These are phyloP conservation scores for Zalaria sp. DNA, from an alignment of 2,329 filamentous ascomycete species.

Conservation along the genomic window DNA sequence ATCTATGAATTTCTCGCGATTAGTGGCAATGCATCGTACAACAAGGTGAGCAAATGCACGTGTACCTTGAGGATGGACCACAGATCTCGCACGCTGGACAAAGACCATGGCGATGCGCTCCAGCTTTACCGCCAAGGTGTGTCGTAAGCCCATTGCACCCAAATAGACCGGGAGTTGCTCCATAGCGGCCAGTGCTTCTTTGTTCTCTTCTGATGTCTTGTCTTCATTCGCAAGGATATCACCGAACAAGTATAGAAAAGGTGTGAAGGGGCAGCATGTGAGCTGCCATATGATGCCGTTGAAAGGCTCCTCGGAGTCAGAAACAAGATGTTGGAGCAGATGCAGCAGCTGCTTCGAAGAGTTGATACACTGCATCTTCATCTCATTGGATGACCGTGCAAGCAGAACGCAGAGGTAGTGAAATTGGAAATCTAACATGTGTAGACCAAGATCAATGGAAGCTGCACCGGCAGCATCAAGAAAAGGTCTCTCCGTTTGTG, in stretches of 20 bases:
- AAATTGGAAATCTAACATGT: constrained; percentile 6
- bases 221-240: constrained; percentile 6
- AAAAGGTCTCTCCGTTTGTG: constrained; percentile 9
- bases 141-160: constrained; percentile 6
- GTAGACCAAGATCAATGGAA: constrained; percentile 8
- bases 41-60: background rate
- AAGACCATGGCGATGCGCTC: constrained; percentile 6
- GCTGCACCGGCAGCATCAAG: constrained; percentile 5
- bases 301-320: constrained; percentile 9
- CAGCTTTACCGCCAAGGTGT: constrained; percentile 8
- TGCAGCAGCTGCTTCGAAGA: constrained; percentile 7
- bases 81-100: constrained; percentile 8
- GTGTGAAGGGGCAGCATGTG: constrained; percentile 11
- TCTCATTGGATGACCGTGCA: constrained; percentile 1
- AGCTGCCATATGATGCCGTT: constrained; percentile 13
- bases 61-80: constrained; percentile 1
- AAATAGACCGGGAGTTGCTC: constrained; percentile 9
- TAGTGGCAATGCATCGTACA: background rate
- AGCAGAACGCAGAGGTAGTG: constrained; percentile 8
- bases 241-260: constrained; percentile 11
- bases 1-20: background rate
- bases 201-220: background rate
- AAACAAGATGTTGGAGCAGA: constrained; percentile 7
- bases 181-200: constrained; percentile 7
- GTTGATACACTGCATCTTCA: constrained; percentile 4